Evolutionary conservation across 768 basidiomycete genomes (phyloP), one percentile per base, ranked within the genome.

Genomic region (Mycena alexandri): DNA sequence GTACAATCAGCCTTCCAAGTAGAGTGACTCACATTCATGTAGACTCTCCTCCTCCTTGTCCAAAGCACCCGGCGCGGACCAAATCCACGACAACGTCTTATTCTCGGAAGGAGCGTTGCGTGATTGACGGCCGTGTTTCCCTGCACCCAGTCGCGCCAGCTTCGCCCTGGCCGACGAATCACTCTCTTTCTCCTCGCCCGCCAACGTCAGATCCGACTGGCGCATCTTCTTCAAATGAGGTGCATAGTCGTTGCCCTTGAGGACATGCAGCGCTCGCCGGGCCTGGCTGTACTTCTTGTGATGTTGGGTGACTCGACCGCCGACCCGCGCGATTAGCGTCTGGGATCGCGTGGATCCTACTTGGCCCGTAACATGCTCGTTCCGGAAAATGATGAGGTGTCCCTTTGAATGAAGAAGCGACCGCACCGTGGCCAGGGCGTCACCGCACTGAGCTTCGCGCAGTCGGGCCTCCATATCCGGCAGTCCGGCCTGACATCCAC

Each of bases 371-470:
- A 53, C n/a, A 17, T 44, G 17, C 42, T 41, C 41, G 42, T 54
- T 43, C 19, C 43, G 21, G 41, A 42, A 44, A 4, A 9, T 8
- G 29, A 60, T 60, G 24, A 60, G 42, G 24, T 60, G 58, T 0
- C 25, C 24, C 36, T 63, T 63, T 0, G 58, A 22, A 21, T 60
- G 44, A 3, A 60, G 44, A 14, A 14, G 44, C 14, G 33, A 13
- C 2, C 48, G 58, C 17, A 60, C 9, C 11, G 24, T 33, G 12
- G 21, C 29, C 19, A 60, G 25, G 2, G 58, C 43, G 21, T 60
- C 58, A 10, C 12, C 2, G 36, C 43, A 46, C 24, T 60, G 58
- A 1, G 58, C 58, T 11, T 60, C 58, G 12, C 58, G 58, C 42
- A 60, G 48, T 1, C 48, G 44, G 2, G 44, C 43, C 48, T 60